Evolutionary conservation across 2,329 filamentous ascomycete species (phyloP), one percentile per base, ranked within the genome.

Genomic region (Pochonia chlamydosporia): DNA sequence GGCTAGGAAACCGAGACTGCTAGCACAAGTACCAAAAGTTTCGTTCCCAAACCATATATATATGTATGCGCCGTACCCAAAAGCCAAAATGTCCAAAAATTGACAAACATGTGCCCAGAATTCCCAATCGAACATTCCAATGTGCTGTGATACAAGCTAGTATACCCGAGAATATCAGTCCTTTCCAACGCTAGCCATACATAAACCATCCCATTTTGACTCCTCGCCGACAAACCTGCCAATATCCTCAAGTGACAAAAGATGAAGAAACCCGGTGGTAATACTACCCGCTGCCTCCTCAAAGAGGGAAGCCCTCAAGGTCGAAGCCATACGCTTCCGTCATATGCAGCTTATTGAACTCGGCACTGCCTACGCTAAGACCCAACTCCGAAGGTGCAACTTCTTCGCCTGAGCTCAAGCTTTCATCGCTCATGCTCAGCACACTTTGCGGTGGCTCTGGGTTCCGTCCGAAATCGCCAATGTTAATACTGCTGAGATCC

Each of bases 351-450:
- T 62, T 61, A 16, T 55, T 55, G 44, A 64, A 67, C 36, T 66
- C 59, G 25, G 62, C 54, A 44, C 62, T 65, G 26, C 63, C 63
- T 39, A 73, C 64, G 45, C 67, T 65, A 11, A 76, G 56, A 18
- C 73, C 69, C 46, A 77, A 54, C 46, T 77, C 71, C 25, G 68
- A 69, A 5, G 72, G 62, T 3, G 67, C 63, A 23, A 73, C 61
- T 41, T 81, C 78, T 40, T 81, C 78, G 2, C 68, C 71, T 0
- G 76, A 78, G 61, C 76, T 78, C 37, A 81, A 62, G 56, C 76
- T 79, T 54, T 81, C 78, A 45, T 81, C 78, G 51, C 77, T 80
- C 40, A 79, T 62, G 56, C 76, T 80, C 16, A 77, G 64, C 30
- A 77, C 75, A 49, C 75, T 79, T 54, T 78, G 76, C 9, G 76